These are phyloP conservation scores for Thuja plicata DNA, from an alignment of 83 land plant species.

Conservation along the genomic window DNA sequence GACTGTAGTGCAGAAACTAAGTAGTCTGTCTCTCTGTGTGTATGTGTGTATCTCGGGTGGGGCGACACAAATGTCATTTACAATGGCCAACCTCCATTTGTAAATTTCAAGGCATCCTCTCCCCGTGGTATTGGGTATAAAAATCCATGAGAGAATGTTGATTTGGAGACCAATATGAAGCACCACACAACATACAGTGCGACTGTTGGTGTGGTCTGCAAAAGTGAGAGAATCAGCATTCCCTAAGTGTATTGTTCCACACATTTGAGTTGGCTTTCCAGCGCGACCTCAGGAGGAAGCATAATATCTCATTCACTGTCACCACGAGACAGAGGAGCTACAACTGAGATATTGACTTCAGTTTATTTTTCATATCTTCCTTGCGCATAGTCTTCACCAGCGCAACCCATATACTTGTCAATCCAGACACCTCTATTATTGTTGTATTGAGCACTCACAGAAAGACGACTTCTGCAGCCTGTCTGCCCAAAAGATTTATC, in stretches of 20 bases:
- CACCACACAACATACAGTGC: slow-evolving; percentile 42
- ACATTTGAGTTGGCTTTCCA: neutral
- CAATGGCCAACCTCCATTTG: slow-evolving; percentile 32
- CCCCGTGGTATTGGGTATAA: slow-evolving; percentile 25
- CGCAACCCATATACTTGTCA: too few species aligned
- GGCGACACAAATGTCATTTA: neutral
- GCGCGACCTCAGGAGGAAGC: too few species aligned
- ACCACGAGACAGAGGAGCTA: too few species aligned
- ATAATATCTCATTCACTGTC: too few species aligned
- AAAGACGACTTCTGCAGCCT: neutral
- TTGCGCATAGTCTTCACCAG: too few species aligned
- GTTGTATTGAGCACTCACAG: neutral
- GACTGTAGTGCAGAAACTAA: neutral
- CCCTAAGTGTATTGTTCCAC: neutral
- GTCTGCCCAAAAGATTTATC: neutral
- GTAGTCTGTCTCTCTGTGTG: neutral
- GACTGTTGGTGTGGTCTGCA: neutral
- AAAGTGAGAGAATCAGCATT: neutral
- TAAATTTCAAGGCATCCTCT: slow-evolving; percentile 48
- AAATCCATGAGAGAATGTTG: slow-evolving; percentile 54
- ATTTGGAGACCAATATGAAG: slow-evolving; percentile 37
- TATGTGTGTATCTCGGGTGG: neutral
- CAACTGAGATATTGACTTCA: too few species aligned
- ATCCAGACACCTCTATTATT: too few species aligned
- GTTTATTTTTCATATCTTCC: too few species aligned